Base-by-base conservation (phyloP, 2,329 filamentous ascomycete species). In the Tolypocladium album region DNA sequence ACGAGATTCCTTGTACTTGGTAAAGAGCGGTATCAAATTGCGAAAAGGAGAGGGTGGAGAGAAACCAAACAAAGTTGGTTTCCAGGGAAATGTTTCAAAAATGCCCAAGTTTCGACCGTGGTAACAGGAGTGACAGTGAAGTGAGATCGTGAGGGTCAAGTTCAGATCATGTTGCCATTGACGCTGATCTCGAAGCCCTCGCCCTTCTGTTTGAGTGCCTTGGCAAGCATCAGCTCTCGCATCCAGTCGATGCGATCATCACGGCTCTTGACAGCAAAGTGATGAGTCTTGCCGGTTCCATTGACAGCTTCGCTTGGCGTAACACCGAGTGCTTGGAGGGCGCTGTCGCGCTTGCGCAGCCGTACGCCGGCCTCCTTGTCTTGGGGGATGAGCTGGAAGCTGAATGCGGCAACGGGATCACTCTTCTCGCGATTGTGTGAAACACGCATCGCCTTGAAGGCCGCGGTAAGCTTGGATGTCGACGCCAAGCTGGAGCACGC, bases 231-330 rank as follows among this genome's bases (percentile, higher is more conserved):
- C 62, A 95, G 78, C 80, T 95, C 90, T 59, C 90, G 82, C 90
- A 95, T 95, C 94, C 94, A 99, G 72, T 97, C 93, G 68, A 97
- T 97, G 63, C 93, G 84, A 71, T 97, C 90, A 70, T 97, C 90
- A 17, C 92, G 84, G 67, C 81, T 85, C 75, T 88, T 88, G 66
- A 97, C 93, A 0, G 93, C 90, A 71, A 97, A 97, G 72, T 97
- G 91, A 70, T 97, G 93, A 53, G 90, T 89, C 81, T 96, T 97
- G 67, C 85, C 85, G 13, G 82, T 85, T 60, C 83, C 84, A 62
- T 86, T 86, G 63, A 75, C 76, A 34, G 79, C 78, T 43, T 81
- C 80, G 39, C 70, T 66, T 39, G 73, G 70, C 60, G 67, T 62
- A 59, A 61, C 63, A n/a, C 64, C 64, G 22, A 65, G 64, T 9